Conservation (phyloP, 2,329 filamentous ascomycete genomes). For the Sporothrix pallida region DNA sequence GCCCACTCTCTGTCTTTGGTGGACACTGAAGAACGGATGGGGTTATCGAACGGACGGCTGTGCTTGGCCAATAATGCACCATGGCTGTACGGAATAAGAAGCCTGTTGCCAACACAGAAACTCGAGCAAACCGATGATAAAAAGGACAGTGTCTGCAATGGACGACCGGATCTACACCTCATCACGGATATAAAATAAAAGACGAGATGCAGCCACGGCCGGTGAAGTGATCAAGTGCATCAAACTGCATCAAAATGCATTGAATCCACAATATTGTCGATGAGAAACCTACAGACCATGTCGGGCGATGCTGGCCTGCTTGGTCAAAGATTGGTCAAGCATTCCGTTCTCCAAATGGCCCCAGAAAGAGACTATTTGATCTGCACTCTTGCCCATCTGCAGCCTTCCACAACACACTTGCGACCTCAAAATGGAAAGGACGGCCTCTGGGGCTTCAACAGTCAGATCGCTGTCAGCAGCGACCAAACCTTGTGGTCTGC, state of each 20-base stretch:
- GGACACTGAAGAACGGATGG: neutral
- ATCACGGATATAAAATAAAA: conserved; percentile 6
- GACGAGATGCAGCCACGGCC: neutral
- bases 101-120: too few relatives aligned
- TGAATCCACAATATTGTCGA: neutral
- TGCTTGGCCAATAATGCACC: neutral
- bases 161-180: neutral
- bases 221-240: too few relatives aligned
- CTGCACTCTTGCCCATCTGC: neutral
- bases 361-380: neutral
- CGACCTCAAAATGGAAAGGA: neutral
- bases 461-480: conserved; percentile 30
- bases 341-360: neutral
- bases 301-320: neutral
- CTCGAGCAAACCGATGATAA: neutral
- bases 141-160: neutral
- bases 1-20: neutral
- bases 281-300: neutral
- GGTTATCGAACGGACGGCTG: neutral
- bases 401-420: neutral
- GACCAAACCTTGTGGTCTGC: neutral
- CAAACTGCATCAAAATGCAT: neutral
- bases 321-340: conserved; percentile 24
- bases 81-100: conserved; percentile 19
- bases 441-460: neutral